Base-by-base conservation (phyloP, 768 basidiomycete species). In the Harrya chromipes region DNA sequence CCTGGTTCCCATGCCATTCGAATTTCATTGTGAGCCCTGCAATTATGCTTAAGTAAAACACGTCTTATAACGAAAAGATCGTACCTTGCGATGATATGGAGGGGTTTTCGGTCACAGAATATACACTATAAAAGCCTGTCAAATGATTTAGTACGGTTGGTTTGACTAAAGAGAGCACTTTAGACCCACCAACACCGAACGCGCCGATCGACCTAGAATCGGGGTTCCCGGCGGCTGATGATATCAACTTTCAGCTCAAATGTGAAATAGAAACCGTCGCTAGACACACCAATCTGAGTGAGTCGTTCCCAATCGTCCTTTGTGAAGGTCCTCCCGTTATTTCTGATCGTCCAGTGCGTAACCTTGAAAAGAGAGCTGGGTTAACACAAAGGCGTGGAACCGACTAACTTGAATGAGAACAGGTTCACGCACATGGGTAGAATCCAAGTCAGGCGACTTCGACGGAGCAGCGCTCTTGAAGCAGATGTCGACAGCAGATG, bases 131-230 rank as follows among this genome's bases (percentile, higher is more conserved):
- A 64, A 87, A 85, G 4, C 82, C 80, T 80, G 17, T 8, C 0
- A 16, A 20, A n/a, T 20, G 8, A 34, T 12, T 49, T 1, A 44
- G 1, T 6, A 13, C 21, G 39, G 13, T 19, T 31, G 11, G 20
- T 21, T 34, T 8, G 40, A 46, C 14, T n/a, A 44, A 48, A 13
- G 24, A 21, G 17, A 39, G 9, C 35, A 34, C 29, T 13, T 26
- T 11, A 9, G 9, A 49, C 78, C 47, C 52, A 80, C 85, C 86
- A n/a, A 90, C 88, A 49, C 89, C 90, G 57, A 92, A 92, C n/a
- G 93, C 92, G 13, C 95, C 94, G 40, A 98, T 93, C 73, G 93
- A 94, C 67, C 87, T 84, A 66, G 94, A 90, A 57, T 94, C 89
- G 0, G 94, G 94, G 64, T 97, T 97, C 0, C 94, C 94, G 59